Evolutionary conservation across 176 grass and related monocot species (phyloP), one percentile per base, ranked within the genome.

Genomic region (Aegilops bicornis): DNA sequence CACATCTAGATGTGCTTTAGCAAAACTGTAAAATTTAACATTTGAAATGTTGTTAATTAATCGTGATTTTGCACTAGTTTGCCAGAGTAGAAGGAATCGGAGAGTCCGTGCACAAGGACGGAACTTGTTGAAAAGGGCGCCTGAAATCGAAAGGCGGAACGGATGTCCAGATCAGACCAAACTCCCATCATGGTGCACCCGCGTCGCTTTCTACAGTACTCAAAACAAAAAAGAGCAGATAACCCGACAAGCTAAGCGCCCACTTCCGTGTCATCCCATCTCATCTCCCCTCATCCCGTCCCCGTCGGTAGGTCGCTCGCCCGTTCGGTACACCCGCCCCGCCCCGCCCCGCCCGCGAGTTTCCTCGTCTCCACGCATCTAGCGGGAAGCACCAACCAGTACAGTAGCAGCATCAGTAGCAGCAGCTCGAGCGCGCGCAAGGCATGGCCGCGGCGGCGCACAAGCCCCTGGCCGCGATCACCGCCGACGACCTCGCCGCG

Each of bases 401-500:
- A n/a, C 67, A 76, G 16, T 29, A 40, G 32, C 67, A 42, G 50
- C 15, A 35, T 10, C 45, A 35, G 16, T 29, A 40, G 32, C 67
- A 42, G 50, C 15, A 35, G 45, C 11, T 81, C 40, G 37, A 37
- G 60, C 78, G 60, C 23, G 80, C 48, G 33, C 19, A 6, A 72
- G 73, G 3, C 87, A 73, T 84, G 79, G 86, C 62, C 52, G 32
- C 65, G 80, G 77, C 77, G 88, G 85, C 85, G 81, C 90, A 92
- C 92, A 84, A 84, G 84, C 86, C 88, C 15, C 75, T 96, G 65
- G 88, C 69, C 19, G 79, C 77, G 84, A 91, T 96, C 82, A 90
- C 90, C 71, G 86, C 50, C 65, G 93, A 69, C 75, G 94, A 94
- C 79, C 91, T 96, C 64, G 67, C 84, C 5, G 96, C 91, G 84